phyloP scores from a whole-genome alignment of 768 basidiomycete genomes.

The Serendipita sp. region DNA sequence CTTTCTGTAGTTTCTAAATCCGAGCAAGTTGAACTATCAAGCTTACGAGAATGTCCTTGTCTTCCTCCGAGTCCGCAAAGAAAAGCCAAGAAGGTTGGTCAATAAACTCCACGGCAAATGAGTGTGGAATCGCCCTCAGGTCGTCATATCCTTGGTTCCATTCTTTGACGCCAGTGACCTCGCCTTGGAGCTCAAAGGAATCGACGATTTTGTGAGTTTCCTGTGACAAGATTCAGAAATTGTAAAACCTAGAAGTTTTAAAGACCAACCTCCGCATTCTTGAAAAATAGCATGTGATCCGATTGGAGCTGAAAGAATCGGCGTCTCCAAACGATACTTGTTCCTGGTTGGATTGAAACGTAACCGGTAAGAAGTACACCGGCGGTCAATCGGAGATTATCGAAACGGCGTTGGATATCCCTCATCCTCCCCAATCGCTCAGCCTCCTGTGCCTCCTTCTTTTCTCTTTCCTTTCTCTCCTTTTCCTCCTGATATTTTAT shows the following conservation, averaged over 20 bases:
- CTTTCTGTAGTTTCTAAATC: background rate
- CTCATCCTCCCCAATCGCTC: slow-evolving; percentile 25
- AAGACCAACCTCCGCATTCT: slow-evolving; percentile 31
- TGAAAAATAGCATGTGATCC: slow-evolving; percentile 31
- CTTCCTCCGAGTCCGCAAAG: slow-evolving; percentile 18
- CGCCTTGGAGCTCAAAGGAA: slow-evolving; percentile 24
- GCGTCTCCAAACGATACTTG: slow-evolving; percentile 42
- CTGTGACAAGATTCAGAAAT: slow-evolving; percentile 11
- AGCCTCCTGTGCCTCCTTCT: slow-evolving; percentile 24
- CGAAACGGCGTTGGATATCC: slow-evolving; percentile 31
- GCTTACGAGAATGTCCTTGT: slow-evolving; percentile 9
- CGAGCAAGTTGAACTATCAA: background rate
- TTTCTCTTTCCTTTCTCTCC: slow-evolving; percentile 28
- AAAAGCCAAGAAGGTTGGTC: slow-evolving; percentile 35
- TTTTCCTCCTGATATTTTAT: slow-evolving; percentile 28
- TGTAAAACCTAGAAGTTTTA: background rate
- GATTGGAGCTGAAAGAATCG: slow-evolving; percentile 43
- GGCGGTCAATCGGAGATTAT: slow-evolving; percentile 23
- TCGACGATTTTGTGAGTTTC: slow-evolving; percentile 18
- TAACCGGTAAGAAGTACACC: slow-evolving; percentile 32
- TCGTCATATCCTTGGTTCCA: slow-evolving; percentile 56
- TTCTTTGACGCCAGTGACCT: slow-evolving; percentile 33
- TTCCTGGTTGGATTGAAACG: slow-evolving; percentile 42
- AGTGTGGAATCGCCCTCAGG: slow-evolving; percentile 44
- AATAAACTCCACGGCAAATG: slow-evolving; percentile 48